Base-by-base conservation (phyloP, 2,329 filamentous ascomycete species). In the Colletotrichum musae region DNA sequence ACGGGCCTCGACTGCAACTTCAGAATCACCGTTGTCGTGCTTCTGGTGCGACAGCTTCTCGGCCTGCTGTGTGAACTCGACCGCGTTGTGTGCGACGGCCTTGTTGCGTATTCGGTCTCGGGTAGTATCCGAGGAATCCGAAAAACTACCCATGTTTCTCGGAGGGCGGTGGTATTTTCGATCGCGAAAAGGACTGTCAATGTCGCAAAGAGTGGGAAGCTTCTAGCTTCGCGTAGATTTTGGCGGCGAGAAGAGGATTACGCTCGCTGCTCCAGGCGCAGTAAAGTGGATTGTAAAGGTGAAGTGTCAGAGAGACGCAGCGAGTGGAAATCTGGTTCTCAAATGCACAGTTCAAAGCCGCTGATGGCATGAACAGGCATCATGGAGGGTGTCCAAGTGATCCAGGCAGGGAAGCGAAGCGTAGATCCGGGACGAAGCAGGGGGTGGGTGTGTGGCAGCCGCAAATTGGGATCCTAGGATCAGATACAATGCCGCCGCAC, bases 1-100 rank as follows among this genome's bases (percentile, higher is more conserved):
- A n/a, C 80, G 86, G 36, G 92, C 91, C 75, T 91, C 84, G 57
- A 91, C 81, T 1, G 91, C 91, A 15, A 89, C 84, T 5, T 58
- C 80, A 67, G 57, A 75, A 67, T 73, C 78, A 48, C 70, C 72
- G 45, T 75, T 72, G 9, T 58, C 57, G 18, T 66, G 65, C 3
- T 77, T 76, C 43, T 82, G 77, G 51, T 83, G 80, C 0, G 87
- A 87, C 10, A 89, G 80, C 73, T 87, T 89, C 75, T 87, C 83
- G 7, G 91, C 86, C 76, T 94, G 91, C 6, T 86, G 83, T 1
- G 87, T 82, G 73, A 90, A 93, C 51, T 89, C 84, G 58, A 87
- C 81, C 26, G 87, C 88, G 21, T 82, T 75, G 18, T 79, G 80
- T 43, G 77, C 78, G 28, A 81, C 62, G n/a, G 74, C 72, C 10